phyloP scores from a whole-genome alignment of 345 rosid species.

The Aquilaria yunnanensis region DNA sequence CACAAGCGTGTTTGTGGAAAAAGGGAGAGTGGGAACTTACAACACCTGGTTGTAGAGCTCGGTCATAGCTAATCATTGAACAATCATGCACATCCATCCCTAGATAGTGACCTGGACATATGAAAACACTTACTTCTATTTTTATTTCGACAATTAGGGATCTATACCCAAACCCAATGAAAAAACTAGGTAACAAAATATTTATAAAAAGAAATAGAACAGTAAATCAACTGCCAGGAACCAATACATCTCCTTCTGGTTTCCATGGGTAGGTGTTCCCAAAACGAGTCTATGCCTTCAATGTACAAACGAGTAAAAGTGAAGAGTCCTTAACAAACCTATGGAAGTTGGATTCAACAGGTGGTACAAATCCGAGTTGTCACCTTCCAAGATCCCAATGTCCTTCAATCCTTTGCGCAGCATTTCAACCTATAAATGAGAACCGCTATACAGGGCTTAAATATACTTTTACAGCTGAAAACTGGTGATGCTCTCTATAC shows the following conservation, averaged over 20 bases:
- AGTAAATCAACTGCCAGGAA: neutral
- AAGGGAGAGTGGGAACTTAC: conserved; percentile 42
- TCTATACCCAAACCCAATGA: too few species aligned
- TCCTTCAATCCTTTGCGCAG: conserved; percentile 66
- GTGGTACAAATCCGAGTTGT: conserved; percentile 39
- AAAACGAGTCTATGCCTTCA: neutral
- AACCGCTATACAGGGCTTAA: conserved; percentile 14
- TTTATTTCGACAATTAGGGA: neutral
- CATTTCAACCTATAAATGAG: conserved; percentile 54
- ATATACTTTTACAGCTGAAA: neutral
- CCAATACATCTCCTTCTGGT: too few species aligned
- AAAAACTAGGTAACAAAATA: neutral
- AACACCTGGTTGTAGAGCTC: conserved; percentile 81
- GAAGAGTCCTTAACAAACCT: conserved; percentile 36
- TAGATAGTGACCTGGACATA: conserved; percentile 77
- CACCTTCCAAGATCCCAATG: conserved; percentile 62
- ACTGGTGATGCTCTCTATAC: neutral
- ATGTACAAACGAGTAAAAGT: neutral
- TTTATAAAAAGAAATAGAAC: conserved; percentile 6
- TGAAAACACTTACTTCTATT: neutral
- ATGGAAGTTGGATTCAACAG: conserved; percentile 91
- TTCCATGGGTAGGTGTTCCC: neutral
- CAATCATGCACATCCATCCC: conserved; percentile 99
- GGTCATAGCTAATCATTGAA: conserved; percentile 59
- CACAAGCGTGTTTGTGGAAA: too few species aligned